phyloP scores from a whole-genome alignment of 2,329 filamentous ascomycete species.

The Pseudocercospora fijiensis region DNA sequence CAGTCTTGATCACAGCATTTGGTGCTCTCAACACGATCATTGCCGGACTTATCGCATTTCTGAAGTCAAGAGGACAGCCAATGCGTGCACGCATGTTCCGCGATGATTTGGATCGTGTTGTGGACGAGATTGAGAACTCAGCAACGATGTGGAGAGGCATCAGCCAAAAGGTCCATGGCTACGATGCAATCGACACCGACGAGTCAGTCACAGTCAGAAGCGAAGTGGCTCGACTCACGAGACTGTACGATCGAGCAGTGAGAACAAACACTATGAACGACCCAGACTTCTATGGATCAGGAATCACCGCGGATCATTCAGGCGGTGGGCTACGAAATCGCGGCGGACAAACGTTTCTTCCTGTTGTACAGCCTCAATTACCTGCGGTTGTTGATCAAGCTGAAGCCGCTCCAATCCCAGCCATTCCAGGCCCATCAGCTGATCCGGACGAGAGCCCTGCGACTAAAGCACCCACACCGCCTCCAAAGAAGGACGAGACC shows the following conservation, averaged over 20 bases:
- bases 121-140: constrained; percentile 46
- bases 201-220: constrained; percentile 45
- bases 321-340: constrained; percentile 29
- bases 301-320: constrained; percentile 27
- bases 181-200: constrained; percentile 49
- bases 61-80: constrained; percentile 44
- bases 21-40: constrained; percentile 45
- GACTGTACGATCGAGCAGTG: constrained; percentile 43
- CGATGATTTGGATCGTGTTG: constrained; percentile 43
- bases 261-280: constrained; percentile 43
- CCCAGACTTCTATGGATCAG: constrained; percentile 42
- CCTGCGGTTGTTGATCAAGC: constrained; percentile 14
- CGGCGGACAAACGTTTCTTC: constrained; percentile 19
- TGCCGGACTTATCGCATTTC: constrained; percentile 43
- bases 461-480: constrained; percentile 20
- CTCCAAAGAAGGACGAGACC: constrained; percentile 14
- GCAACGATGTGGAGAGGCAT: constrained; percentile 49
- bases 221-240: constrained; percentile 38
- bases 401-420: constrained; percentile 11
- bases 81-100: constrained; percentile 44
- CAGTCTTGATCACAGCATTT: constrained; percentile 43
- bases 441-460: constrained; percentile 36
- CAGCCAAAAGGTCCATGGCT: constrained; percentile 44
- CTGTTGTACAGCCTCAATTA: constrained; percentile 12
- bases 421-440: constrained; percentile 10